Conservation (phyloP, 345 rosid genomes). For the Pistacia atlantica region DNA sequence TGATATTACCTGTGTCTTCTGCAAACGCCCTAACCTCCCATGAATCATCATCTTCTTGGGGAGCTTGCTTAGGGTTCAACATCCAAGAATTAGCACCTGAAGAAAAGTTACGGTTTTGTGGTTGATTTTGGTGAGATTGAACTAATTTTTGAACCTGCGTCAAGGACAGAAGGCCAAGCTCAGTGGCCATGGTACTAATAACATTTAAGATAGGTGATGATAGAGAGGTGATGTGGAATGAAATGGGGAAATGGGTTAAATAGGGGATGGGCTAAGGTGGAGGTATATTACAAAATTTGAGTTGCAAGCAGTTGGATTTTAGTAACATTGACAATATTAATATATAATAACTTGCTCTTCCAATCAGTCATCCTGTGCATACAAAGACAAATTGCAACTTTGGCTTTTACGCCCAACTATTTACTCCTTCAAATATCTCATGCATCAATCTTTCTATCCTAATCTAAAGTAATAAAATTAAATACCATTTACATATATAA, state of each 20-base stretch:
- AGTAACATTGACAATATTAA: slow-evolving; percentile 20
- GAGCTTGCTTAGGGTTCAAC: slow-evolving; percentile 65
- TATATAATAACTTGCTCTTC: slow-evolving; percentile 26
- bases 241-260: slow-evolving; percentile 39
- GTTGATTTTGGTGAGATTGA: slow-evolving; percentile 31
- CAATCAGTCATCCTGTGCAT: slow-evolving; percentile 23
- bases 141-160: slow-evolving; percentile 34
- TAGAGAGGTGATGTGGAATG: slow-evolving; percentile 30
- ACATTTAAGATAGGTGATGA: slow-evolving; percentile 24
- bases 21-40: slow-evolving; percentile 96
- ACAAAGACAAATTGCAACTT: slow-evolving; percentile 33
- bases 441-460: slow-evolving; percentile 3
- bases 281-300: slow-evolving; percentile 33
- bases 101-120: slow-evolving; percentile 21
- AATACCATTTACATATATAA: no score
- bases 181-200: slow-evolving; percentile 44
- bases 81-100: slow-evolving; percentile 42
- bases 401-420: slow-evolving; percentile 46
- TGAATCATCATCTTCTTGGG: slow-evolving; percentile 70
- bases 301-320: slow-evolving; percentile 37
- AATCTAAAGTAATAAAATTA: neutral
- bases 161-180: slow-evolving; percentile 45
- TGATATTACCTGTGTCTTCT: slow-evolving; percentile 68
- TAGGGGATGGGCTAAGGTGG: slow-evolving; percentile 31
- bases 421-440: neutral